Evolutionary conservation across 345 rosid genomes (phyloP).

Genomic region (Fremontodendron californicum): DNA sequence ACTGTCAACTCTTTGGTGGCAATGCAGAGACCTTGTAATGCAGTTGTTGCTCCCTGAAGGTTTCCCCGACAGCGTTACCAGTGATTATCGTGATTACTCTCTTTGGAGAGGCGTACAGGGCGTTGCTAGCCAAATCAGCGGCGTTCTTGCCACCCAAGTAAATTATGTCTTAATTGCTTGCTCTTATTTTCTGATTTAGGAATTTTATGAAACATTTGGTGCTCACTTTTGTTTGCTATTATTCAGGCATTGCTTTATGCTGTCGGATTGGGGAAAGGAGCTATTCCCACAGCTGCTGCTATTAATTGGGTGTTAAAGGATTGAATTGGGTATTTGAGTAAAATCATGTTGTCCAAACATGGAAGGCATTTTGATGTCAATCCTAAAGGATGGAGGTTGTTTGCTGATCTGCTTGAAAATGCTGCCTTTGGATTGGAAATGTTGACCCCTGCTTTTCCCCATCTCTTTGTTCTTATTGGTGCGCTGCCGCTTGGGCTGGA

Average conservation of each 20-base stretch:
- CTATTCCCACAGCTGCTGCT: slow-evolving; percentile 94
- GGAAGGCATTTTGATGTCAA: slow-evolving; percentile 95
- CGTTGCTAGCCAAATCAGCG: slow-evolving; percentile 83
- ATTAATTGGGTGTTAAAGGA: slow-evolving; percentile 97
- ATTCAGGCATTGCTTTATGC: slow-evolving; percentile 90
- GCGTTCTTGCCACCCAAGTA: slow-evolving; percentile 97
- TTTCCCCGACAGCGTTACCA: slow-evolving; percentile 73
- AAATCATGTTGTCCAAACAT: slow-evolving; percentile 77
- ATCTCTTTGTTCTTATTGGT: slow-evolving; percentile 69
- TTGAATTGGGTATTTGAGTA: slow-evolving; percentile 93
- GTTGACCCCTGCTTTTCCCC: slow-evolving; percentile 87
- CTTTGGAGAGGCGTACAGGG: slow-evolving; percentile 98
- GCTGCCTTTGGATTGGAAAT: slow-evolving; percentile 93
- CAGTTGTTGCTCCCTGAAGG: slow-evolving; percentile 87
- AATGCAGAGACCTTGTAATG: slow-evolving; percentile 41
- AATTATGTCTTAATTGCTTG: background rate
- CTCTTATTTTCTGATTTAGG: slow-evolving; percentile 4
- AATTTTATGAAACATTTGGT: slow-evolving; percentile 19
- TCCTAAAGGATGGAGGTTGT: slow-evolving; percentile 96
- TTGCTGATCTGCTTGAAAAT: slow-evolving; percentile 94
- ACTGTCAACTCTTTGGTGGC: slow-evolving; percentile 36
- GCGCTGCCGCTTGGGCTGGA: slow-evolving; percentile 94
- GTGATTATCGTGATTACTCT: slow-evolving; percentile 85
- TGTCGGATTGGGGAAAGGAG: slow-evolving; percentile 95
- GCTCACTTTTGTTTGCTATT: slow-evolving; percentile 10